Evolutionary conservation across 2,329 filamentous ascomycete species (phyloP), one percentile per base, ranked within the genome.

Genomic region (Exophiala sp.): DNA sequence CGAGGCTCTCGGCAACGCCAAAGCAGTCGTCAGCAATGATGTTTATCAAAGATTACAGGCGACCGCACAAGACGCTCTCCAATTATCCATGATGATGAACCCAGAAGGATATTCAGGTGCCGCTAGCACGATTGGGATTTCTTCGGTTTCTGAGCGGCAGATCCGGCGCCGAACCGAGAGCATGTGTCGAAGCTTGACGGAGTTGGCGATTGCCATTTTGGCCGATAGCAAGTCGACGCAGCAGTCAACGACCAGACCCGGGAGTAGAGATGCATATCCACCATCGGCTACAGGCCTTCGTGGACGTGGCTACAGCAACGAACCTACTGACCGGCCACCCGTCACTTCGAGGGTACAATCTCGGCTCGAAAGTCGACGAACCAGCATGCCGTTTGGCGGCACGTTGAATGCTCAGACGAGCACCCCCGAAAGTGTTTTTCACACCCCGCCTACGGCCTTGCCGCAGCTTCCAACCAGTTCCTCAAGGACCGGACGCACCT

Each of bases 111-210:
- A 50, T 30, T 47, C 38, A 16, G 85, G 86, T 42, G 79, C 78
- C 38, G 77, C 77, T 37, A 85, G 86, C 10, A 63, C 68, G 16
- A 62, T 68, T 39, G 69, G 67, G 56, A 66, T 65, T 13, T 65
- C 64, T 21, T 57, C 59, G 29, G 60, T 64, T 9, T 83, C 86
- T 1, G 91, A 98, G 65, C 81, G 93, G 43, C 88, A 95, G 64
- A 75, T 95, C 13, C 82, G 89, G 42, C 82, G 91, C 55, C 96
- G 95, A 68, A 88, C 88, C 22, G 91, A 98, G 64, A 89, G 86
- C 63, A 82, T 98, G 64, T 97, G 93, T 66, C 85, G 91, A 46
- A 93, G 86, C 63, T 71, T 98, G 58, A 97, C 91, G 0, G 93
- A 98, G 67, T 75, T 98, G 5, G 95, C 88, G 64, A 79, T 98